A percentile compares a stretch with the other conserved stretches of the same genome.
These are phyloP conservation scores for Novakomyces olei DNA, from an alignment of 805 yeast genomes.

Conservation along the genomic window DNA sequence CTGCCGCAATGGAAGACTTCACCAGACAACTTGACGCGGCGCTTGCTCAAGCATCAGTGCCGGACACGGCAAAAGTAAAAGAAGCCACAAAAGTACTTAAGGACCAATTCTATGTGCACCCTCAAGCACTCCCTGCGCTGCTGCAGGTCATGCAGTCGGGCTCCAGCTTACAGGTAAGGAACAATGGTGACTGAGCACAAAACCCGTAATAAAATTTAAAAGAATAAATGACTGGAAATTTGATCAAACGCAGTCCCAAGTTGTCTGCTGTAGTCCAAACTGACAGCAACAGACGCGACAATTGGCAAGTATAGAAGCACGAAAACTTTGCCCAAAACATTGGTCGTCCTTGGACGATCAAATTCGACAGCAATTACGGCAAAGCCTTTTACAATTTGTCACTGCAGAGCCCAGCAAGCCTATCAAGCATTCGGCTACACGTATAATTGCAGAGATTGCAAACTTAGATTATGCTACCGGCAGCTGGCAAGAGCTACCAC, in stretches of 20 bases:
- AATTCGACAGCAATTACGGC: constrained; percentile 36
- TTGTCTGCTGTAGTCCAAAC: no score
- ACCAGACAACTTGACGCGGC: constrained; percentile 28
- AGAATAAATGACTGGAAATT: no score
- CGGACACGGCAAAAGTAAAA: constrained; percentile 59
- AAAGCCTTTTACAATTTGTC: constrained; percentile 44
- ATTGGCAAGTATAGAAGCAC: constrained; percentile 88
- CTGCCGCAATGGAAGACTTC: not conserved
- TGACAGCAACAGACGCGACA: no score
- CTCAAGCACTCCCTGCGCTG: constrained; percentile 57
- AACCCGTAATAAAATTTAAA: no score
- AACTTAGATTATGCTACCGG: constrained; percentile 43
- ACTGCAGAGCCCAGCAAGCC: constrained; percentile 38
- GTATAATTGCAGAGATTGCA: constrained; percentile 74
- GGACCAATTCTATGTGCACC: constrained; percentile 48
- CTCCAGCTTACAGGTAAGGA: constrained; percentile 44
- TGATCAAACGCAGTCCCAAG: no score
- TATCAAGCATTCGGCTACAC: constrained; percentile 72
- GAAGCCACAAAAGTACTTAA: constrained; percentile 57
- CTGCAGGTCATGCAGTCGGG: constrained; percentile 58
- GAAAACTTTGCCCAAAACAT: constrained; percentile 51
- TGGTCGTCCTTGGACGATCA: constrained; percentile 31
- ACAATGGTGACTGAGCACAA: no score
- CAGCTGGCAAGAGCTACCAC: constrained; percentile 59
- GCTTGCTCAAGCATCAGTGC: constrained; percentile 44